phyloP scores from a whole-genome alignment of 441 rosid genomes.

The Populus tomentosa region DNA sequence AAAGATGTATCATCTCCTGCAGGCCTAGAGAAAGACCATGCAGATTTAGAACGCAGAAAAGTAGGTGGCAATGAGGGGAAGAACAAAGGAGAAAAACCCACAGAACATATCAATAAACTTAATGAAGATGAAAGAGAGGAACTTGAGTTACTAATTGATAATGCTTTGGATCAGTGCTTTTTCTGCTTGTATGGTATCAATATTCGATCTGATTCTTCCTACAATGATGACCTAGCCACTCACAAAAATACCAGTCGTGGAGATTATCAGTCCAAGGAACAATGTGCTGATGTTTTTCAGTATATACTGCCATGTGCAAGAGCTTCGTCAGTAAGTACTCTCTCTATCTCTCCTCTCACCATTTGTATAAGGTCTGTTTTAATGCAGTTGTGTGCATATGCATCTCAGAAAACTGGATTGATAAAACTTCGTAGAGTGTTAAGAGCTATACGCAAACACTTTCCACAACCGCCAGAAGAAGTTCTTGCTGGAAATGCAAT shows the following conservation, averaged over 20 bases:
- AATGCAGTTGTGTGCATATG: not conserved
- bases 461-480: conserved; percentile 91
- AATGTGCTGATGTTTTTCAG: conserved; percentile 98
- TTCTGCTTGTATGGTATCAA: conserved; percentile 98
- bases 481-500: conserved; percentile 75
- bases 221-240: conserved; percentile 87
- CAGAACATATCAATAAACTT: conserved; percentile 45
- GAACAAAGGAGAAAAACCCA: conserved; percentile 34
- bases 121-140: conserved; percentile 86
- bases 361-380: not conserved
- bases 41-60: conserved; percentile 21
- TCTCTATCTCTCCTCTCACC: conserved; percentile 13
- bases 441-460: conserved; percentile 94
- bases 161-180: conserved; percentile 96
- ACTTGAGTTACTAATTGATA: conserved; percentile 80
- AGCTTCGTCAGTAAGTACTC: conserved; percentile 84
- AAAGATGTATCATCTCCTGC: conserved; percentile 18
- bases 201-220: conserved; percentile 90
- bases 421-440: conserved; percentile 97
- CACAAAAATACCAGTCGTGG: conserved; percentile 96
- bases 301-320: conserved; percentile 91
- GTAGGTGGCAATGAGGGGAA: conserved; percentile 20
- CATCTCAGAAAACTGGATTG: conserved; percentile 80
- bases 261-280: conserved; percentile 98
- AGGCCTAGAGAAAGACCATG: conserved; percentile 25